These are phyloP conservation scores for Eucalyptus camaldulensis DNA, from an alignment of 345 rosid genomes.

Conservation along the genomic window DNA sequence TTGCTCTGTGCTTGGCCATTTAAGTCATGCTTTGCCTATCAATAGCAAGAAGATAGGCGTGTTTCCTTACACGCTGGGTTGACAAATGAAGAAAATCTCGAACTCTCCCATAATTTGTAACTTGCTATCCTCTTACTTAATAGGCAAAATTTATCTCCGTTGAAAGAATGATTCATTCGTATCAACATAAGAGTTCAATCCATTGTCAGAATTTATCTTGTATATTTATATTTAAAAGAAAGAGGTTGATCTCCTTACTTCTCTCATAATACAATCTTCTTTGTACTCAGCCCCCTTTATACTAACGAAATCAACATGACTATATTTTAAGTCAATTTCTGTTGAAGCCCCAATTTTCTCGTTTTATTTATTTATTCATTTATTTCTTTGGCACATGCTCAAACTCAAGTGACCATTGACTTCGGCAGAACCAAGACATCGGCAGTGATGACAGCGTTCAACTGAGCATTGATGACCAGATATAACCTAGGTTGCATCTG, in stretches of 20 bases:
- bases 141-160: background rate
- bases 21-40: background rate
- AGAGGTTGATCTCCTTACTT: background rate
- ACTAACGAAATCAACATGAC: background rate
- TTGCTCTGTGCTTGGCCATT: background rate
- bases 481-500: background rate
- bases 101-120: background rate
- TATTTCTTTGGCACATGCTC: background rate
- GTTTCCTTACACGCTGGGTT: background rate
- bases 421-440: background rate
- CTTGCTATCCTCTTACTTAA: too few species aligned
- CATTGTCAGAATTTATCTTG: fast-evolving
- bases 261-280: background rate
- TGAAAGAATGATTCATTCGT: background rate
- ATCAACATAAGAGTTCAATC: background rate
- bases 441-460: background rate
- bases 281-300: background rate
- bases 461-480: background rate
- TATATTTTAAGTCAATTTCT: background rate
- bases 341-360: background rate
- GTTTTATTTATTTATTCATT: background rate
- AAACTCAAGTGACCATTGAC: background rate
- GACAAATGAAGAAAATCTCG: background rate
- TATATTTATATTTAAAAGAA: background rate
- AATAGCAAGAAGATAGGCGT: background rate